Evolutionary conservation across 2,329 filamentous ascomycete species (phyloP).

Genomic region (Aspergillus sp.): DNA sequence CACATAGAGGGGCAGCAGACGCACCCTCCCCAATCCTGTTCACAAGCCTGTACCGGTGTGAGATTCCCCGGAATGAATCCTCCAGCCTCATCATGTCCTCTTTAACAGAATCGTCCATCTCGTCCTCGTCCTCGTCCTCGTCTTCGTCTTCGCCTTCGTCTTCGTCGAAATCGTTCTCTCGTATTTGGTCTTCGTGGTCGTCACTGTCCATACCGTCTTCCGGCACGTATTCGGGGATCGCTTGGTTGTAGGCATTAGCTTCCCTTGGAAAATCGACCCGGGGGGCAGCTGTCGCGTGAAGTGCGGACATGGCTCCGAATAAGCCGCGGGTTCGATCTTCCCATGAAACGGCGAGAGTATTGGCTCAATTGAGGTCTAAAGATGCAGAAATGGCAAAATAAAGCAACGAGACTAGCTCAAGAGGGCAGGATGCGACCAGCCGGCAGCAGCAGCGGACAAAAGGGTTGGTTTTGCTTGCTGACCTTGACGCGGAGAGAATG

Average conservation of each 20-base stretch:
- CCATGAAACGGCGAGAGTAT: neutral
- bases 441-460: no score
- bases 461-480: no score
- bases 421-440: no score
- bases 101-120: constrained; percentile 48
- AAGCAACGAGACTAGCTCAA: no score
- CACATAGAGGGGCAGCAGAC: constrained; percentile 2
- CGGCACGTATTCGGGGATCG: constrained; percentile 9
- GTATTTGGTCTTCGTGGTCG: constrained; percentile 4
- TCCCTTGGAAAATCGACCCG: no score
- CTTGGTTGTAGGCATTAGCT: constrained; percentile 7
- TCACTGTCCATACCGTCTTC: constrained; percentile 13
- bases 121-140: constrained; percentile 25
- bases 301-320: constrained; percentile 16
- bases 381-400: no score
- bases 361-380: no score
- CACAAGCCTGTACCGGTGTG: constrained; percentile 75
- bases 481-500: no score
- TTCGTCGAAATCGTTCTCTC: constrained; percentile 13
- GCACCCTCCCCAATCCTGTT: constrained; percentile 94
- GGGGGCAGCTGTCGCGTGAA: constrained; percentile 15
- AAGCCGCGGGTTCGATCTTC: neutral
- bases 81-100: constrained; percentile 84
- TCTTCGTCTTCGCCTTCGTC: constrained; percentile 15
- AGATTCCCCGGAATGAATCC: constrained; percentile 72